phyloP scores from a whole-genome alignment of 805 yeast genomes.

The Saturnispora besseyi region DNA sequence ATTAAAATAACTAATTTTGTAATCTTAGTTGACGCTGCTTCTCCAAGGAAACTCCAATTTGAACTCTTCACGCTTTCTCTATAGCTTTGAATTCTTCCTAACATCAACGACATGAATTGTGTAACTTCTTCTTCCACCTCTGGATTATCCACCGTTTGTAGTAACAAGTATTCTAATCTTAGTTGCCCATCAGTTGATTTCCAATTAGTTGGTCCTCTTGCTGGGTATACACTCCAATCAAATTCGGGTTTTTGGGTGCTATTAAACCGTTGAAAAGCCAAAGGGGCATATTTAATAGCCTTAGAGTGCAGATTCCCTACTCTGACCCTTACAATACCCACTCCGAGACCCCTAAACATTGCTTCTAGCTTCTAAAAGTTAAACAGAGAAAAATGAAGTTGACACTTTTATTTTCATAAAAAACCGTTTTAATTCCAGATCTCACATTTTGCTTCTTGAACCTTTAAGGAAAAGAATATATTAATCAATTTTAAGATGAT shows the following conservation, averaged over 20 bases:
- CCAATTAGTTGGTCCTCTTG: conserved; percentile 10
- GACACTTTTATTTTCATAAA: neutral
- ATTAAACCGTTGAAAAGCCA: neutral
- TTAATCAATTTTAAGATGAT: neutral
- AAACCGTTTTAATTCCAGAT: neutral
- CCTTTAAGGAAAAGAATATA: neutral
- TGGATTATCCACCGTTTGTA: conserved; percentile 7
- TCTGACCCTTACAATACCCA: neutral
- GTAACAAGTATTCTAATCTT: conserved; percentile 11
- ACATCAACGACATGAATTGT: conserved; percentile 1
- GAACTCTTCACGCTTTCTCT: neutral
- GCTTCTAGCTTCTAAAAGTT: neutral
- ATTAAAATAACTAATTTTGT: conserved; percentile 6
- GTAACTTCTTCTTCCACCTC: conserved; percentile 2
- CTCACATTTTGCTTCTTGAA: neutral
- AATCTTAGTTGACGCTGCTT: neutral
- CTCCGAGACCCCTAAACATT: neutral
- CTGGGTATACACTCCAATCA: conserved; percentile 10
- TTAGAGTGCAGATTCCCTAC: neutral
- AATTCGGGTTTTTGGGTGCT: neutral
- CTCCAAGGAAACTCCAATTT: neutral
- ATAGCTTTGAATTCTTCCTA: neutral
- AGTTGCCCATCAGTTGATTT: conserved; percentile 6
- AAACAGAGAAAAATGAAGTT: neutral
- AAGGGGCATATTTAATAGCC: neutral